Evolutionary conservation across 345 rosid genomes (phyloP).

Genomic region (Hypericum perforatum): DNA sequence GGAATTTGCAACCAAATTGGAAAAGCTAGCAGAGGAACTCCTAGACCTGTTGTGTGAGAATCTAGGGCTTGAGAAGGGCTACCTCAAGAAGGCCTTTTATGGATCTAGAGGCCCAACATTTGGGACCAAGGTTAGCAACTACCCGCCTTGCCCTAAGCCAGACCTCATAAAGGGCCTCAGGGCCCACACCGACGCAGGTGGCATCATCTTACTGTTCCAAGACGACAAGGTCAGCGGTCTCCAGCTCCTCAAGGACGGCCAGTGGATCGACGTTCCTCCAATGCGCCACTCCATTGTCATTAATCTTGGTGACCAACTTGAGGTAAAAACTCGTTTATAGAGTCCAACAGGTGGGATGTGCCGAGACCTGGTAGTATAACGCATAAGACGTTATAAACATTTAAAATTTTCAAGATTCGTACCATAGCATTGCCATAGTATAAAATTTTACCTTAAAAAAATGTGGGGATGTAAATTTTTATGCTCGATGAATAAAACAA

Average conservation of each 20-base stretch:
- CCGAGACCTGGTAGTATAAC: no score
- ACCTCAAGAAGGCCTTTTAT: slow-evolving; percentile 51
- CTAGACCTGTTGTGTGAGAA: slow-evolving; percentile 76
- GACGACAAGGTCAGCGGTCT: slow-evolving; percentile 87
- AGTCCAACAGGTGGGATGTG: no score
- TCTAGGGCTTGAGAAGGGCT: slow-evolving; percentile 71
- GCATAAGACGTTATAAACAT: no score
- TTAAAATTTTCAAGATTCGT: no score
- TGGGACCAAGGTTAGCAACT: slow-evolving; percentile 90
- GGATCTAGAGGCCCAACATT: slow-evolving; percentile 70
- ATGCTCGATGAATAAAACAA: background rate
- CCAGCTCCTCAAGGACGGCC: slow-evolving; percentile 80
- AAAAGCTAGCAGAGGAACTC: slow-evolving; percentile 75
- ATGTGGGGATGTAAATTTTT: background rate
- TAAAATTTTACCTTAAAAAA: no score
- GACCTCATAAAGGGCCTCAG: slow-evolving; percentile 83
- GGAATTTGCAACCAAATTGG: slow-evolving; percentile 60
- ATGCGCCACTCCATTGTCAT: slow-evolving; percentile 85
- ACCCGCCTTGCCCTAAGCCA: slow-evolving; percentile 95
- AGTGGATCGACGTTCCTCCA: slow-evolving; percentile 92
- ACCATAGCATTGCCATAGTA: no score
- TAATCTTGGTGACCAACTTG: slow-evolving; percentile 91
- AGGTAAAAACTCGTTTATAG: slow-evolving; percentile 30
- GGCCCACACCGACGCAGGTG: slow-evolving; percentile 99
- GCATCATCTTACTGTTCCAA: slow-evolving; percentile 81